These are phyloP conservation scores for Yamadazyma philogaea DNA, from an alignment of 805 yeast species.

Conservation along the genomic window DNA sequence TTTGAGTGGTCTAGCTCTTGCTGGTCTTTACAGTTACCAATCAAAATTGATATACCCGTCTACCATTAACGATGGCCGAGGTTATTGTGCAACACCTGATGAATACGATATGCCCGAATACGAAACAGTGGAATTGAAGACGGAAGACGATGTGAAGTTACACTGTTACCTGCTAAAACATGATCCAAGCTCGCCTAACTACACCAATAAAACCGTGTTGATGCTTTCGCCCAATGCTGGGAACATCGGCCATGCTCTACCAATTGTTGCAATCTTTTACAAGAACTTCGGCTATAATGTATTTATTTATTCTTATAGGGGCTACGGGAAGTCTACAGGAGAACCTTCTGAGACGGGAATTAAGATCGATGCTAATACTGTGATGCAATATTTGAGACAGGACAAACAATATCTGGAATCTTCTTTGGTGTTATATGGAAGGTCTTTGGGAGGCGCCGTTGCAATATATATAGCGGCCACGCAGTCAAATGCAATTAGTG, in stretches of 20 bases:
- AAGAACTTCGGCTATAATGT: conserved; percentile 67
- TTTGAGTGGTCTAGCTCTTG: conserved; percentile 42
- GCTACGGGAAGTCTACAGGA: conserved; percentile 84
- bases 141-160: conserved; percentile 67
- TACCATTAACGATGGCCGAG: conserved; percentile 68
- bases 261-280: conserved; percentile 71
- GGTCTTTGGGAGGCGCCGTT: conserved; percentile 95
- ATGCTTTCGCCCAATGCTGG: conserved; percentile 93
- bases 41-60: conserved; percentile 78
- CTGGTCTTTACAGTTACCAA: conserved; percentile 62
- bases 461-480: conserved; percentile 75
- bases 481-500: conserved; percentile 50
- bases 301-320: conserved; percentile 82
- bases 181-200: conserved; percentile 32
- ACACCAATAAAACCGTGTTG: conserved; percentile 65
- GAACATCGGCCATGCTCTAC: conserved; percentile 87
- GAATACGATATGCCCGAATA: conserved; percentile 56
- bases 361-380: conserved; percentile 76
- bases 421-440: conserved; percentile 70
- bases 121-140: conserved; percentile 56
- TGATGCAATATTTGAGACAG: conserved; percentile 53
- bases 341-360: conserved; percentile 72
- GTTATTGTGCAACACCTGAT: conserved; percentile 74
- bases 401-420: conserved; percentile 54
- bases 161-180: conserved; percentile 64